Evolutionary conservation across 352 stramenopile genomes (phyloP), one percentile per base, ranked within the genome.

Genomic region (Pythium rishiriense): DNA sequence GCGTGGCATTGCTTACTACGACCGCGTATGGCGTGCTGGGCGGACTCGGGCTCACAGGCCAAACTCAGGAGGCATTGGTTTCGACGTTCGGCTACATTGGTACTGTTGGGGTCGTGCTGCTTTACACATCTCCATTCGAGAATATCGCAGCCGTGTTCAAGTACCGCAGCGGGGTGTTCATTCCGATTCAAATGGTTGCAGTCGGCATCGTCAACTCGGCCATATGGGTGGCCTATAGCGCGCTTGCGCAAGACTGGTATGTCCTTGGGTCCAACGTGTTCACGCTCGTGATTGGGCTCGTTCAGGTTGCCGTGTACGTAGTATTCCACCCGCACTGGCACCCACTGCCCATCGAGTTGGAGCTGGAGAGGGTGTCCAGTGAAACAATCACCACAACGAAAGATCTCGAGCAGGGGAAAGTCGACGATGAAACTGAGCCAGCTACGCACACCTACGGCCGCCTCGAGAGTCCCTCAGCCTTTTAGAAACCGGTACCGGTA

Each of bases 111-210:
- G 76, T 68, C 1, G 29, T 86, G 52, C 65, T 77, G 68, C 7
- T 87, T 19, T 82, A 83, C 65, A 68, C 65, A n/a, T 87, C 75
- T 22, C 78, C 78, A 4, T 82, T 87, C 48, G 71, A 82, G 41
- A 87, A 79, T 43, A 71, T 85, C 54, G 43, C 56, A 17, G 58
- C 79, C 31, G 76, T 87, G 21, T 39, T 85, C 55, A 73, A 64
- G 56, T 71, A 73, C 70, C 71, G 72, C 22, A 75, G 72, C 8
- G 74, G 69, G 1, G 68, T 80, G 35, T 76, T 78, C 67, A 75
- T 87, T 41, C 75, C 77, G 10, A 82, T 84, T 42, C 64, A 82
- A 60, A 77, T 86, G 64, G 77, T 86, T 10, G 48, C 73, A 26
- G 75, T 74, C 12, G 73, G 68, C 42, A 71, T 66, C 25, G 71